Evolutionary conservation across 306 rosid species (phyloP).

Genomic region (Senna tora): DNA sequence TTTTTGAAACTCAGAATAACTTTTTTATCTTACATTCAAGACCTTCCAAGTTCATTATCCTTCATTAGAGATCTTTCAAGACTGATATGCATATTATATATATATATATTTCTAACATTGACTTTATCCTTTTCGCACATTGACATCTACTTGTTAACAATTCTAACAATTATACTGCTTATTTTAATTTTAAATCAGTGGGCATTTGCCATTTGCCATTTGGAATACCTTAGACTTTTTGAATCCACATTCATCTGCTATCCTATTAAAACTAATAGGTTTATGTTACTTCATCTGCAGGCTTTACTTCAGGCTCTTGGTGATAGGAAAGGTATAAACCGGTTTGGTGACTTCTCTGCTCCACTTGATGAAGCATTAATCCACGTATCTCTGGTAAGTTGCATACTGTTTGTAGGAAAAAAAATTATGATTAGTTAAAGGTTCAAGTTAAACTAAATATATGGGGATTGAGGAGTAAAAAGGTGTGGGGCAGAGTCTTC

Average conservation of each 20-base stretch:
- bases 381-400: slow-evolving; percentile 88
- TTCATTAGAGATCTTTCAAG: not conserved
- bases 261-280: slow-evolving; percentile 15
- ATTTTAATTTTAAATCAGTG: not conserved
- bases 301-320: slow-evolving; percentile 91
- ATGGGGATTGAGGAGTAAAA: not conserved
- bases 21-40: not conserved
- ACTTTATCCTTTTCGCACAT: slow-evolving; percentile 16
- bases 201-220: not conserved
- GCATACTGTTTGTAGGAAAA: not conserved
- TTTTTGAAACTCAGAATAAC: slow-evolving; percentile 1
- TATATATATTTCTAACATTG: slow-evolving; percentile 4
- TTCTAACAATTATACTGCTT: slow-evolving; percentile 2
- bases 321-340: slow-evolving; percentile 91
- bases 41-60: slow-evolving; percentile 8
- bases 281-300: slow-evolving; percentile 50
- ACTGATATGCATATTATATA: too few relatives aligned
- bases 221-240: not conserved
- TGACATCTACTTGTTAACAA: slow-evolving; percentile 13
- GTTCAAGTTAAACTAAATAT: slow-evolving; percentile 7
- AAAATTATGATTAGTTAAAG: not conserved
- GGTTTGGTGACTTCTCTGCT: slow-evolving; percentile 96
- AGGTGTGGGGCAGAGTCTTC: slow-evolving; percentile 23
- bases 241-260: slow-evolving; percentile 15
- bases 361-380: slow-evolving; percentile 95